Evolutionary conservation across 352 stramenopile genomes (phyloP).

Genomic region (Phytopythium vexans): DNA sequence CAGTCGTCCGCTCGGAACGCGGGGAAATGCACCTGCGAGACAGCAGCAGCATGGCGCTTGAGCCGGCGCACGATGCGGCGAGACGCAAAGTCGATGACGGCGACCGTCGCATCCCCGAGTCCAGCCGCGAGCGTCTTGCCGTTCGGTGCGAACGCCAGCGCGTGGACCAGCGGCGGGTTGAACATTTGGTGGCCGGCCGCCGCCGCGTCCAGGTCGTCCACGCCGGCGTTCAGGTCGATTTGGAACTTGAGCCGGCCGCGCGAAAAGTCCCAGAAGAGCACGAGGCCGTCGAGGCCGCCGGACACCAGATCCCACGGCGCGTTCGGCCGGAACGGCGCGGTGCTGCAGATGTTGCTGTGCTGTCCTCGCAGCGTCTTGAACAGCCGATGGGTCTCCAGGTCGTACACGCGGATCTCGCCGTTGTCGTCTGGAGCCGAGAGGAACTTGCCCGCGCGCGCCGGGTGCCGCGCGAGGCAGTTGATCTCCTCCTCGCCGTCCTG

Average conservation of each 20-base stretch:
- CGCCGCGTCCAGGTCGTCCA: slow-evolving; percentile 25
- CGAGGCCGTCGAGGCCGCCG: slow-evolving; percentile 59
- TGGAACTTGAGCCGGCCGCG: slow-evolving; percentile 64
- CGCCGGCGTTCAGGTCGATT: slow-evolving; percentile 59
- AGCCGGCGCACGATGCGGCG: slow-evolving; percentile 51
- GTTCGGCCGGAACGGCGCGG: slow-evolving; percentile 62
- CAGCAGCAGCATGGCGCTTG: slow-evolving; percentile 45
- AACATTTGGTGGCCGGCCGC: slow-evolving; percentile 50
- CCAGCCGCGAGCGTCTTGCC: slow-evolving; percentile 64
- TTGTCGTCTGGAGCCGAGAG: slow-evolving; percentile 63
- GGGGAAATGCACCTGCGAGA: slow-evolving; percentile 67
- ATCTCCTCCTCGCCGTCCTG: slow-evolving; percentile 68
- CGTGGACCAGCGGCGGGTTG: slow-evolving; percentile 73
- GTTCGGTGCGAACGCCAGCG: slow-evolving; percentile 56
- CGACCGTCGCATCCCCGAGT: slow-evolving; percentile 60
- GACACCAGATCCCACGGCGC: slow-evolving; percentile 74
- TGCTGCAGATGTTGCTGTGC: slow-evolving; percentile 70
- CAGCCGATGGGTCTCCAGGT: slow-evolving; percentile 47
- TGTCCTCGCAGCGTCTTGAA: slow-evolving; percentile 67
- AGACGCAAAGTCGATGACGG: slow-evolving; percentile 56
- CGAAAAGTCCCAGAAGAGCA: slow-evolving; percentile 79
- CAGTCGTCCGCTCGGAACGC: slow-evolving; percentile 42
- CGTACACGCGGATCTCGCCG: slow-evolving; percentile 67
- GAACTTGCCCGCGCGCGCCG: slow-evolving; percentile 44
- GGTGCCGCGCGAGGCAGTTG: slow-evolving; percentile 53